Percentiles rank a stretch among this genome's conserved stretches.
These are phyloP conservation scores for Trichoderma sp. DNA, from an alignment of 2,329 filamentous ascomycete genomes.

Conservation along the genomic window DNA sequence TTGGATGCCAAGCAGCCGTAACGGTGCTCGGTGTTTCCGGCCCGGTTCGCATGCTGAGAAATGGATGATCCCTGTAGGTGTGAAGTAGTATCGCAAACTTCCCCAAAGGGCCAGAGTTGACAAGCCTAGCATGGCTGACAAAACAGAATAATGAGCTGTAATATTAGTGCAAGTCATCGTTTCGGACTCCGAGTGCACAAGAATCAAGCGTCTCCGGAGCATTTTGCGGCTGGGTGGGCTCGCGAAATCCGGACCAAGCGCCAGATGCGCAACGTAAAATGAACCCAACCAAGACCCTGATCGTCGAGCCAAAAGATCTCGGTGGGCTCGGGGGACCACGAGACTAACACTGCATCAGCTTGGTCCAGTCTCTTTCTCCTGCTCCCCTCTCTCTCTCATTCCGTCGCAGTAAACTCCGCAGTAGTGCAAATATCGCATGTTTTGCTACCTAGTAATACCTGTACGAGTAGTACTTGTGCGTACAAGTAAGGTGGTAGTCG, in stretches of 20 bases:
- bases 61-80: neutral
- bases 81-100: neutral
- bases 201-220: neutral
- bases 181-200: neutral
- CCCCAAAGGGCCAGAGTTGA: neutral
- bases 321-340: conserved; percentile 1
- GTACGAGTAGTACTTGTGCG: neutral
- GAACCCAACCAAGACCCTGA: conserved; percentile 13
- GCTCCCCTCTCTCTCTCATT: neutral
- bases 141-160: conserved; percentile 5
- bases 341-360: conserved; percentile 11
- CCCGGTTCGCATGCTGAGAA: neutral
- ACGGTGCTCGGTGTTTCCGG: neutral
- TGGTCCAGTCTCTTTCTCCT: neutral
- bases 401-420: neutral
- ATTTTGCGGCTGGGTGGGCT: neutral
- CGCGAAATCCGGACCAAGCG: neutral
- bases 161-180: neutral
- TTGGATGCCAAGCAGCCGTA: neutral
- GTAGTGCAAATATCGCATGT: neutral
- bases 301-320: conserved; percentile 10
- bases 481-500: neutral
- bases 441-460: neutral
- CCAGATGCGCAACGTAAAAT: conserved; percentile 14
- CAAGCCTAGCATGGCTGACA: neutral